Evolutionary conservation across 2,329 filamentous ascomycete species (phyloP), one percentile per base, ranked within the genome.

Genomic region (Aureobasidium sp.): DNA sequence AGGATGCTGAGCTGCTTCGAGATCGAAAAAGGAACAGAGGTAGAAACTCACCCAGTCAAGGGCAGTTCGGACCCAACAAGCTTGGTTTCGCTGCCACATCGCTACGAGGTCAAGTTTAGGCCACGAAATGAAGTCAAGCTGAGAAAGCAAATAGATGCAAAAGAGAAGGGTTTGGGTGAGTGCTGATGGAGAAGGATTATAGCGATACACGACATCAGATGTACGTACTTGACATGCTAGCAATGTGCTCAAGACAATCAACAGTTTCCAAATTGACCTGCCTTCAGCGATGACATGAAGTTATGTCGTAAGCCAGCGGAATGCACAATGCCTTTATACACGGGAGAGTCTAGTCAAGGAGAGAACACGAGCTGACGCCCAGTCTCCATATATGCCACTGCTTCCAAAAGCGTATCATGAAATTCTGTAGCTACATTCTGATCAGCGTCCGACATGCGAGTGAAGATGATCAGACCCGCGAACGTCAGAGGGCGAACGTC

Each of bases 11-110:
- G 81, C 70, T 82, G 82, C 67, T 87, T 87, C 71, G 79, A 80
- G 64, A 80, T 88, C 61, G 74, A 82, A 59, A 80, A 79, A 64
- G 73, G 78, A 57, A 80, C 81, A 44, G 74, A 80, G 7, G 78
- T 84, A 0, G 83, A 87, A 58, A 80, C 79, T 32, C 80, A 87
- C 69, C 85, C 85, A 1, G 74, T 87, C 8, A 74, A 73, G 12
- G 85, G 85, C 0, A 85, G 81, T 65, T 76, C 80, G 3, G 85
- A 87, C 67, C 84, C 83, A 1, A 83, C 83, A 3, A 86, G 84
- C 64, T 70, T 87, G 63, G 85, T 87, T 2, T 80, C 82, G 1
- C 81, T 87, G 72, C 84, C 84, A 8, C 78, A 77, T 59, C 77
- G 79, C 44, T 87, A 84, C 68, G 80, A 79, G 68, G 81, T 84